Conservation (phyloP, 176 grass and related monocot species). For the Pharus latifolius region DNA sequence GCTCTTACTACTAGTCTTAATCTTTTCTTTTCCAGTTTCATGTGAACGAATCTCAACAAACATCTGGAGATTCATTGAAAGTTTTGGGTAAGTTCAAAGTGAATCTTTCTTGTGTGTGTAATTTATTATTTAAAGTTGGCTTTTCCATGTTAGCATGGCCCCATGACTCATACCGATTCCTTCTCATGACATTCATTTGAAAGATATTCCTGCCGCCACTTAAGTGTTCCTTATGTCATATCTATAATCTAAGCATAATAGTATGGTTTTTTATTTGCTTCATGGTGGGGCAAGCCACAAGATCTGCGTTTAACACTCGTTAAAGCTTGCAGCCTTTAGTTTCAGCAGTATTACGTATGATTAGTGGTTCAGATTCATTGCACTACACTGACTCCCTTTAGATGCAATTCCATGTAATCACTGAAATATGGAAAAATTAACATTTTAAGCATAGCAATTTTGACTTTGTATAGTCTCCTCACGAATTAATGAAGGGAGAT, state of each 20-base stretch:
- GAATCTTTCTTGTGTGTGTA: neutral
- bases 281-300: neutral
- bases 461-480: neutral
- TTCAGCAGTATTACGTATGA: neutral
- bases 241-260: neutral
- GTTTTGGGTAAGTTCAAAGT: conserved; percentile 39
- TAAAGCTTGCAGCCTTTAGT: neutral
- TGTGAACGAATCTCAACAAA: conserved; percentile 75
- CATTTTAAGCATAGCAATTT: neutral
- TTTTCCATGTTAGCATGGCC: conserved; percentile 7
- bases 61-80: conserved; percentile 54
- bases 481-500: neutral
- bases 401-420: neutral
- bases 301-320: neutral
- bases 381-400: neutral
- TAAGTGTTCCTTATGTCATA: neutral
- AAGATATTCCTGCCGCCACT: neutral
- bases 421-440: conserved; percentile 2
- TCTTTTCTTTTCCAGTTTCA: conserved; percentile 68
- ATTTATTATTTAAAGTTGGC: conserved; percentile 14
- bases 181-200: neutral
- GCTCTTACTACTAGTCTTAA: conserved; percentile 2
- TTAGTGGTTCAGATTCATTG: neutral
- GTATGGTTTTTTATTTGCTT: neutral
- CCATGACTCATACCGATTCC: neutral